Base-by-base conservation (phyloP, 2,329 filamentous ascomycete genomes). In the Clarireedia monteithiana region DNA sequence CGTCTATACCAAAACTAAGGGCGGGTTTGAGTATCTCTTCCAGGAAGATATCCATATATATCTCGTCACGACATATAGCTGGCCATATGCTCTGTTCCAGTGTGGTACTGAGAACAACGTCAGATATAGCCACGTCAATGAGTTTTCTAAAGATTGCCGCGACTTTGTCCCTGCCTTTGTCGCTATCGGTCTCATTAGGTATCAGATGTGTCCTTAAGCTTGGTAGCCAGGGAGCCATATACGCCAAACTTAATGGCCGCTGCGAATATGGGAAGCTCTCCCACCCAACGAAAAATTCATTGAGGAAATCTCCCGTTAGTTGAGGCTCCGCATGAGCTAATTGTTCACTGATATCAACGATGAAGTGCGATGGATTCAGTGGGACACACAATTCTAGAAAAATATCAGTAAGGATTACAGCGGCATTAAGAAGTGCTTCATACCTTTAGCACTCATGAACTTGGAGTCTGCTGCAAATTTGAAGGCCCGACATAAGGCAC, bases 241-340 rank as follows among this genome's bases (percentile, higher is more conserved):
- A 88, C 5, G 83, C 79, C 30, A 88, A 73, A 61, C 83, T 85
- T 24, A 87, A 67, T 1, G 83, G 81, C 61, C 84, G 82, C 65
- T 88, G 84, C 55, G 85, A 80, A 36, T 84, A 80, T 1, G 81
- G 78, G 62, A 86, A 84, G 63, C 83, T 85, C 61, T 85, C 83
- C 84, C 84, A 88, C 17, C 84, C 82, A 24, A 86, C 82, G 57
- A 88, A 87, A 65, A 88, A 88, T 63, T 87, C 84, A n/a, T 84
- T 86, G 40, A 88, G 65, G 63, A 88, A 88, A 64, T 88, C 84
- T 6, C 77, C 79, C 0, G 84, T 87, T 6, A 88, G 74, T 62
- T 86, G 83, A 23, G 84, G 82, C 64, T 88, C 84, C 20, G 82
- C 77, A 30, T 73, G 70, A 7, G 84, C 83, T 15, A 88, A 72